These are phyloP conservation scores for Sugiyamaella lignohabitans DNA, from an alignment of 805 yeast genomes.

Conservation along the genomic window DNA sequence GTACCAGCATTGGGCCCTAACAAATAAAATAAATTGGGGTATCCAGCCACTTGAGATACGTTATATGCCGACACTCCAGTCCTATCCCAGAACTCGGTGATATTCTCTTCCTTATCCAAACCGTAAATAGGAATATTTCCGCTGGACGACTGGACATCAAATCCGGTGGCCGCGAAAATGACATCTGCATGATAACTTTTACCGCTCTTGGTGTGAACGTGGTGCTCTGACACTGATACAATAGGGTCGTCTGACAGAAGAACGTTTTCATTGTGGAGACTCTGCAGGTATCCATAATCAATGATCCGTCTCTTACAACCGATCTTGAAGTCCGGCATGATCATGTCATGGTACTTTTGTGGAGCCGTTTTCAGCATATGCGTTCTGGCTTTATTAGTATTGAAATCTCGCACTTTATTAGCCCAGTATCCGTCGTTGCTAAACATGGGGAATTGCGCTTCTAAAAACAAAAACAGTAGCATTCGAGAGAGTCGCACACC, in stretches of 20 bases:
- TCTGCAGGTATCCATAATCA: slow-evolving; percentile 16
- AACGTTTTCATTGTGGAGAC: slow-evolving; percentile 9
- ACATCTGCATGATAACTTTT: slow-evolving; percentile 17
- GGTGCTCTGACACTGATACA: slow-evolving; percentile 10
- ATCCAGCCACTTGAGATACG: slow-evolving; percentile 15
- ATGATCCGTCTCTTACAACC: slow-evolving; percentile 18
- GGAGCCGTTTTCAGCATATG: slow-evolving; percentile 12
- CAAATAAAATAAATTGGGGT: slow-evolving; percentile 16
- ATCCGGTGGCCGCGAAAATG: slow-evolving; percentile 19
- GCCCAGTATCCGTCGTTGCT: slow-evolving; percentile 11
- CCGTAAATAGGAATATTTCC: slow-evolving; percentile 8
- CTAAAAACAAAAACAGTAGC: slow-evolving; percentile 12
- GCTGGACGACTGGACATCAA: slow-evolving; percentile 1
- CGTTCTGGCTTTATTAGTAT: slow-evolving; percentile 6
- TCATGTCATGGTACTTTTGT: slow-evolving; percentile 14
- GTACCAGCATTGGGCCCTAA: slow-evolving; percentile 20
- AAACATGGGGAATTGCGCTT: slow-evolving; percentile 13
- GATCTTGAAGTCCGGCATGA: slow-evolving; percentile 15
- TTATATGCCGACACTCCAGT: slow-evolving; percentile 18
- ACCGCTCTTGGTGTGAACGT: slow-evolving; percentile 15
- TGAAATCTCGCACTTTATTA: slow-evolving; percentile 1
- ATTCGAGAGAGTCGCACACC: slow-evolving; percentile 3
- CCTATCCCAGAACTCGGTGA: slow-evolving; percentile 11
- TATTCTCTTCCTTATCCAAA: slow-evolving; percentile 9
- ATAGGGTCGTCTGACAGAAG: slow-evolving; percentile 12